A percentile compares a stretch with the other conserved stretches of the same genome.
Evolutionary conservation across 495 filamentous ascomycete genomes (phyloP).

Genomic region (Hypoxylon subgilvum): DNA sequence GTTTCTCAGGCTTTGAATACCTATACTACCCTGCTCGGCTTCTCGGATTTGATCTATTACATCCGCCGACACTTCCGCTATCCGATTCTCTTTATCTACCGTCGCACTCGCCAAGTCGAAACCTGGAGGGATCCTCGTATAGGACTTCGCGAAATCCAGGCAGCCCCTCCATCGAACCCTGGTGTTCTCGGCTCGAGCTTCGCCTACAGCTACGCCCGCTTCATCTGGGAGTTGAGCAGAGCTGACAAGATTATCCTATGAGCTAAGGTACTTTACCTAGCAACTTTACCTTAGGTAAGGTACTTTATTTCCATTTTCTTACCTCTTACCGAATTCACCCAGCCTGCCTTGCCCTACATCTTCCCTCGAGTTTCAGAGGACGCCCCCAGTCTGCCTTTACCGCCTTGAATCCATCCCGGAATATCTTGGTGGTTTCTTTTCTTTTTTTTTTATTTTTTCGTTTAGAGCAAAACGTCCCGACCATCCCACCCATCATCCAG

Average conservation of each 20-base stretch:
- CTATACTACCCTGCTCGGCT: constrained; percentile 6
- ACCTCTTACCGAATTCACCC: constrained; percentile 25
- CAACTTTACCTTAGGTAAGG: too few species aligned
- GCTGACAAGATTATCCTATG: constrained; percentile 28
- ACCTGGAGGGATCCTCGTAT: constrained; percentile 28
- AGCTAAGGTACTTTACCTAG: too few species aligned
- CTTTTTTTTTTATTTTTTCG: too few species aligned
- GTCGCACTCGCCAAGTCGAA: constrained; percentile 2
- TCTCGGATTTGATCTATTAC: constrained; percentile 17
- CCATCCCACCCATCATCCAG: constrained; percentile 9
- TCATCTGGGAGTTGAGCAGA: constrained; percentile 29
- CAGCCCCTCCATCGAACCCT: constrained; percentile 15
- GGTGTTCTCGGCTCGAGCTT: constrained; percentile 30
- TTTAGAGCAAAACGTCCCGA: constrained; percentile 7
- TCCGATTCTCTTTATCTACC: constrained; percentile 8
- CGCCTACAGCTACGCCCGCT: constrained; percentile 36
- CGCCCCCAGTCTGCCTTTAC: constrained; percentile 28
- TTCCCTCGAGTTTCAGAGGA: constrained; percentile 9
- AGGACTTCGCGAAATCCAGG: constrained; percentile 6
- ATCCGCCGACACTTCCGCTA: not conserved
- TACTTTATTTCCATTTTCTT: too few species aligned
- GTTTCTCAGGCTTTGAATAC: too few species aligned
- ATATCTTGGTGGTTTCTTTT: too few species aligned
- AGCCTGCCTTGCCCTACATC: constrained; percentile 24
- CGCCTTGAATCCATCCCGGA: constrained; percentile 25